Conservation (phyloP, 73 alveolate species). For the Blepharisma stoltei region DNA sequence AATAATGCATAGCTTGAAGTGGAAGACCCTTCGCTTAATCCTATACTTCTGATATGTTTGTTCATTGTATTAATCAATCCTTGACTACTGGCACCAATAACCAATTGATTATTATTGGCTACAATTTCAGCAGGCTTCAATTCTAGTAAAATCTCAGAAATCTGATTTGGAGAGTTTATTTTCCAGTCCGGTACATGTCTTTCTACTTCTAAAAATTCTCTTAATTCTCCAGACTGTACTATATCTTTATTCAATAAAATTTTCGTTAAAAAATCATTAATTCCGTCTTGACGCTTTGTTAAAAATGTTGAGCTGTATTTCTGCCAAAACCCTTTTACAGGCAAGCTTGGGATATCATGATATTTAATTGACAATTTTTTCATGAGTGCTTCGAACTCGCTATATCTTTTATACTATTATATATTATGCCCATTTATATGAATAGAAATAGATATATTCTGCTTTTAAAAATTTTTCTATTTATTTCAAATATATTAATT, state of each 20-base stretch:
- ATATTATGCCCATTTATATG: too few relatives aligned
- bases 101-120: background rate
- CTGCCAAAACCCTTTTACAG: conserved; percentile 29
- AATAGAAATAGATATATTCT: too few relatives aligned
- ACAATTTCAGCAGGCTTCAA: background rate
- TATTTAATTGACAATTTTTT: background rate
- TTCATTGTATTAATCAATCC: too few relatives aligned
- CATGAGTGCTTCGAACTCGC: background rate
- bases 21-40: too few relatives aligned
- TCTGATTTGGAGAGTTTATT: background rate
- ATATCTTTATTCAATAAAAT: background rate
- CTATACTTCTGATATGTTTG: too few relatives aligned
- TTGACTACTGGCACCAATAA: too few relatives aligned
- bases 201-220: background rate
- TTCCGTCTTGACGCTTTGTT: background rate
- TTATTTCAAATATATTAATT: too few relatives aligned
- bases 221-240: background rate
- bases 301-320: conserved; percentile 3
- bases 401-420: background rate
- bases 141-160: background rate
- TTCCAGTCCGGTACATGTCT: background rate
- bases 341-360: background rate
- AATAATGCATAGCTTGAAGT: too few relatives aligned
- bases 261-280: background rate
- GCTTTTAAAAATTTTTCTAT: too few relatives aligned